Evolutionary conservation across 1,139 yeast genomes (phyloP), one percentile per base, ranked within the genome.

Genomic region (Suhomyces guaymorum): DNA sequence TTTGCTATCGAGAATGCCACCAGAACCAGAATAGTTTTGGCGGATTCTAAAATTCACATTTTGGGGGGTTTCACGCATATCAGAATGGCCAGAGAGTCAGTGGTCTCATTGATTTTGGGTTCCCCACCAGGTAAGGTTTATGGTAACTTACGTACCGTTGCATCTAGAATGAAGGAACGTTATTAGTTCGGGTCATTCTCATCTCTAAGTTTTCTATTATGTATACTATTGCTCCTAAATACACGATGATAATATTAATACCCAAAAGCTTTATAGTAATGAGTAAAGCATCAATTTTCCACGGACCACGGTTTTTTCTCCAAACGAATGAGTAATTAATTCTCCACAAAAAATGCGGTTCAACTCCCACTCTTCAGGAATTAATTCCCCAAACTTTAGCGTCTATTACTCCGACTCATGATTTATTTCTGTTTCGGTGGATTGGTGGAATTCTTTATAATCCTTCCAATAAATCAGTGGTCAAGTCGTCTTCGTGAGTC

Each of bases 1-100:
- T 92, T 90, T 62, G 97, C 98, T 23, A 92, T 92, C 54, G 99
- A 92, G 64, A 92, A 92, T 57, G 97, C 98, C 15, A 90, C 98
- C 20, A 79, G 97, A 68, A 92, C 99, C 10, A 83, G 99, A 72
- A 90, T 92, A 32, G 99, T 92, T 14, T 73, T 92, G 51, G 99
- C 99, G 0, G 98, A 92, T 62, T 80, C 95, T 30, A 92, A 90
- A 61, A 90, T 92, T 52, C 98, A 92, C 61, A 92, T 92, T 42
- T 73, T 92, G 42, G 99, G 99, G 28, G 98, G 98, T 0, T 92
- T 88, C 68, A 84, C 95, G 12, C 96, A 92, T 60, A 92, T 92
- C 51, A 80, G 95, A 69, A 90, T 92, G 83, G 98, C 99, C 15
- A 79, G 97, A 70, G 96, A 89, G 63, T 83, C 97, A 5, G 96